A percentile compares a stretch with the other conserved stretches of the same genome.
phyloP scores from a whole-genome alignment of 345 rosid genomes.

The Rhodamnia argentea region DNA sequence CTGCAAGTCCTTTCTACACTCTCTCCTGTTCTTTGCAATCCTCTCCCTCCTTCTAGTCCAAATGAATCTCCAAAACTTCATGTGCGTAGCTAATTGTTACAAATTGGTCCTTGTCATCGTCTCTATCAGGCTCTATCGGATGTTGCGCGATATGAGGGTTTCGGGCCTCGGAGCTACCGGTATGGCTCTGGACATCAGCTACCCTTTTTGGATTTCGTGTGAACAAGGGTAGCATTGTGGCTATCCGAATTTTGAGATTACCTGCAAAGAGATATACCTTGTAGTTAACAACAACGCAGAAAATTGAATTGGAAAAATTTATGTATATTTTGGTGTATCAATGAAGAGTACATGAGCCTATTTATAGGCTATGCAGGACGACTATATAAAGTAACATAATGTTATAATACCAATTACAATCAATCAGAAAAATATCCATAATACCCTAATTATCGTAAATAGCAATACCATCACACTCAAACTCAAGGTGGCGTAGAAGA shows the following conservation, averaged over 20 bases:
- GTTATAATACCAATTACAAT: too few relatives aligned
- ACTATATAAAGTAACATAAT: too few relatives aligned
- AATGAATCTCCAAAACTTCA: not conserved
- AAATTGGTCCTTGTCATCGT: slow-evolving; percentile 19
- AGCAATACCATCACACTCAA: too few relatives aligned
- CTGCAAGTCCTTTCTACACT: not conserved
- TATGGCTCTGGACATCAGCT: not conserved
- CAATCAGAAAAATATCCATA: too few relatives aligned
- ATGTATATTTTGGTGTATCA: too few relatives aligned
- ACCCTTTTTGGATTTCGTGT: slow-evolving; percentile 3
- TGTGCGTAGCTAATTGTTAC: slow-evolving; percentile 9
- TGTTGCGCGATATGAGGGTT: not conserved
- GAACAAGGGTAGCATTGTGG: not conserved
- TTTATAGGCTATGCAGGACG: too few relatives aligned
- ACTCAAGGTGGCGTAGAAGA: too few relatives aligned
- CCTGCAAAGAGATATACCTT: not conserved
- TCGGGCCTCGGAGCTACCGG: too few relatives aligned
- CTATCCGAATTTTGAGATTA: not conserved
- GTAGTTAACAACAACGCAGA: too few relatives aligned
- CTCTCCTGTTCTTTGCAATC: not conserved
- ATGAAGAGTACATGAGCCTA: too few relatives aligned
- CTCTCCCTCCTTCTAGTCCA: not conserved
- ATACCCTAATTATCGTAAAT: too few relatives aligned
- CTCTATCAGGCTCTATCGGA: not conserved
- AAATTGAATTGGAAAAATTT: too few relatives aligned